Evolutionary conservation across 2,329 filamentous ascomycete species (phyloP), one percentile per base, ranked within the genome.

Genomic region (Apiospora koreana): DNA sequence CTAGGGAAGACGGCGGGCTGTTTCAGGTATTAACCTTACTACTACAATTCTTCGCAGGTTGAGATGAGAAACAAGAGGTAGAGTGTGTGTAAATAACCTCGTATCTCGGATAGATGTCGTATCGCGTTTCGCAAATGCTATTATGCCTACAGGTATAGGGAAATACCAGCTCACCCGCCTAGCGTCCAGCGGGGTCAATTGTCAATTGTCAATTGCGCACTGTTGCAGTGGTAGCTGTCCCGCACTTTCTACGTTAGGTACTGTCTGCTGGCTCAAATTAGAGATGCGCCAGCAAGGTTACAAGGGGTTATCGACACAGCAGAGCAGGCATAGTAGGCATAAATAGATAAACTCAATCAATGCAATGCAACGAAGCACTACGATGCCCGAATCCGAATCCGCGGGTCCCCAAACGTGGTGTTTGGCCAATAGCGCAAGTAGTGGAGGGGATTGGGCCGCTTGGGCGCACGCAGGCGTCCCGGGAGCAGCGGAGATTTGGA

Each of bases 401-500:
- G 54, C 54, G 54, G 28, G 38, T 62, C 54, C 54, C 31, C 38
- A 38, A 38, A 9, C 31, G 31, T n/a, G 54, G 31, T 62, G 18
- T 38, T n/a, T n/a, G 54, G 38, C 54, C 54, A 62, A 62, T 62
- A 38, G 54, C 21, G 54, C 31, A 62, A 14, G 35, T 38, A 62
- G 28, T 62, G 31, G 54, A 62, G 54, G 54, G 54, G 31, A 35
- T 62, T 38, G 21, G 54, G 54, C 54, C 28, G 54, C 54, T 62
- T 62, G 54, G 54, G 54, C 31, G 54, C 54, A 38, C 31, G 54
- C 54, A 38, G 3, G 8, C 21, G 35, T 35, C 31, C 54, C 31
- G 54, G 54, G 54, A 62, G 31, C 54, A 62, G 54, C 54, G 54
- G 54, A 62, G 54, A 62, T 62, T 62, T n/a, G 54, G 28, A 21